A percentile compares a stretch with the other conserved stretches of the same genome.
phyloP scores from a whole-genome alignment of 257 asterid genomes.

The Salvia rosmarinus region DNA sequence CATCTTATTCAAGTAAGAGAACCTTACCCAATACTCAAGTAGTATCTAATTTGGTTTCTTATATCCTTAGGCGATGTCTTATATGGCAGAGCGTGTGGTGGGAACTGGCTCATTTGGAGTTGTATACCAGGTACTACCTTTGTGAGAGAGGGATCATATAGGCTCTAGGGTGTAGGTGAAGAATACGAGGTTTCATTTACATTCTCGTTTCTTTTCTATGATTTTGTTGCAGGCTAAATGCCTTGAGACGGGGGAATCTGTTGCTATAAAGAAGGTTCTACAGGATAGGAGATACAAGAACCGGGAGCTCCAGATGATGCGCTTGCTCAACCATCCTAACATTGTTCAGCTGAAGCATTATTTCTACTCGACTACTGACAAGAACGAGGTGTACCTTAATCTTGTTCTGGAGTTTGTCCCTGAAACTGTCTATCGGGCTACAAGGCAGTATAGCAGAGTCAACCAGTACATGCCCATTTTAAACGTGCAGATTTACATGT shows the following conservation, averaged over 20 bases:
- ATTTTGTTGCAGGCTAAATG: conserved; percentile 47
- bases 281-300: conserved; percentile 63
- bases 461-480: conserved; percentile 54
- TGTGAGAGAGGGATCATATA: neutral
- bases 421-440: conserved; percentile 58
- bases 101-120: conserved; percentile 72
- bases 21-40: neutral
- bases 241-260: conserved; percentile 61
- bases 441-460: conserved; percentile 49
- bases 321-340: conserved; percentile 53
- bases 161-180: neutral
- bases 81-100: conserved; percentile 63
- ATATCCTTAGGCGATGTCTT: conserved; percentile 68
- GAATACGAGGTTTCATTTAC: neutral
- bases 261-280: conserved; percentile 63
- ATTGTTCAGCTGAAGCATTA: conserved; percentile 56
- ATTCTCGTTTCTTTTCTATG: neutral
- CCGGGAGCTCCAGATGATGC: conserved; percentile 60
- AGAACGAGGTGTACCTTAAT: conserved; percentile 65
- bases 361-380: conserved; percentile 60
- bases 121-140: conserved; percentile 72
- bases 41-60: conserved; percentile 21
- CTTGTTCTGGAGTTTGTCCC: conserved; percentile 59
- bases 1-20: neutral
- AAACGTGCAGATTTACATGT: conserved; percentile 54